These are phyloP conservation scores for Cerrena zonata DNA, from an alignment of 1,284 basidiomycete species.

Conservation along the genomic window DNA sequence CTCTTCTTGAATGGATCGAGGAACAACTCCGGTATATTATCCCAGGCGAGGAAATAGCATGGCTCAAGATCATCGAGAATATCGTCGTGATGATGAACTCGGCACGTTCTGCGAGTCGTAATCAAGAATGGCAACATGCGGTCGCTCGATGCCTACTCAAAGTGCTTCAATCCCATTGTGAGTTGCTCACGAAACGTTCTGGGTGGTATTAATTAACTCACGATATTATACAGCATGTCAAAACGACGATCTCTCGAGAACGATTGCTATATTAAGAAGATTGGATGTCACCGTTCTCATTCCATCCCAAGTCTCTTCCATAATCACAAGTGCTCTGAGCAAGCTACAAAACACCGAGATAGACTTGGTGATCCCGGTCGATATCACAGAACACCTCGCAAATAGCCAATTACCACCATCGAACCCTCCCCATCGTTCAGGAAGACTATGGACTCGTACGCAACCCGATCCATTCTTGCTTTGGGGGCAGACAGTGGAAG, in stretches of 20 bases:
- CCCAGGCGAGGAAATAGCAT: slow-evolving; percentile 47
- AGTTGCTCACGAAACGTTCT: no score
- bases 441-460: slow-evolving; percentile 33
- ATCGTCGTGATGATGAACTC: slow-evolving; percentile 49
- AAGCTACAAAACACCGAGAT: not conserved
- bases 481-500: slow-evolving; percentile 54
- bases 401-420: not conserved
- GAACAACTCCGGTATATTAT: slow-evolving; percentile 50
- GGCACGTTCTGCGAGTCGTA: slow-evolving; percentile 36
- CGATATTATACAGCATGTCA: not conserved
- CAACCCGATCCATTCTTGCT: slow-evolving; percentile 23
- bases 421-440: slow-evolving; percentile 34
- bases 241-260: not conserved
- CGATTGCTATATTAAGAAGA: slow-evolving; percentile 5
- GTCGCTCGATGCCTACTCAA: slow-evolving; percentile 47
- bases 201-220: no score
- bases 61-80: slow-evolving; percentile 70
- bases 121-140: slow-evolving; percentile 50
- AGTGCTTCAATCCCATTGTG: slow-evolving; percentile 33
- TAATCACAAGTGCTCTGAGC: not conserved
- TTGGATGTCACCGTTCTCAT: not conserved
- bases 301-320: not conserved
- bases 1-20: slow-evolving; percentile 74
- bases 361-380: not conserved
- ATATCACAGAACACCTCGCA: not conserved